Evolutionary conservation across 2,329 filamentous ascomycete genomes (phyloP), one percentile per base, ranked within the genome.

Genomic region (Xylariomycetidae sp.): DNA sequence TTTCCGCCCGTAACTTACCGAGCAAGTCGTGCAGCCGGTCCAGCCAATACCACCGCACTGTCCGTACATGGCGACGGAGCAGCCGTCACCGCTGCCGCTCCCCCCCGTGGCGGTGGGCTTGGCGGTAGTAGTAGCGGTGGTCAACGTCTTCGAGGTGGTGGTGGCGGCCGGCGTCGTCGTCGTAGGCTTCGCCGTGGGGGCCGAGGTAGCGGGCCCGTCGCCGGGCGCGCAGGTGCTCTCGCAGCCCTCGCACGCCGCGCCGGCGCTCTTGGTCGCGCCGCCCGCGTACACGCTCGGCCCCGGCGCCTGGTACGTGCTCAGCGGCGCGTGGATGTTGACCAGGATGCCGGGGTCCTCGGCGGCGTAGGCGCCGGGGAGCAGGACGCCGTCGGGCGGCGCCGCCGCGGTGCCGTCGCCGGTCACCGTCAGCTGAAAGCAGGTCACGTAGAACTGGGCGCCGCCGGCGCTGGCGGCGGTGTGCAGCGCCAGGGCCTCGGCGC

Each of bases 401-500:
- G 42, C 25, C 10, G 48, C 46, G 19, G 34, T 19, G 4, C 58
- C 58, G n/a, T n/a, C n/a, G n/a, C n/a, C n/a, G n/a, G 53, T 54
- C 14, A 52, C 37, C 15, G 49, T 52, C 12, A 54, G 29, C 39
- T 56, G 52, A 12, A 13, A 55, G 38, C 53, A 55, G 7, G 51
- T 52, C 35, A 56, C 47, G 46, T 56, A 55, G 38, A 56, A 56
- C 37, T 56, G 51, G 2, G 43, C 52, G n/a, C 40, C 38, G 17
- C 46, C 54, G 15, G 31, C 14, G 13, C 44, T 42, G 4, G 32
- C 42, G 2, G 64, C 64, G 4, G 56, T 48, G 41, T 68, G 65
- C 10, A 68, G 51, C n/a, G 64, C 65, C 24, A 68, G 58, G 6
- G 58, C 57, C 44, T 68, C 64, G 16, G 63, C 61, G 28, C 65